A percentile compares a stretch with the other conserved stretches of the same genome.
These are phyloP conservation scores for Nissolia schottii DNA, from an alignment of 306 rosid species.

Conservation along the genomic window DNA sequence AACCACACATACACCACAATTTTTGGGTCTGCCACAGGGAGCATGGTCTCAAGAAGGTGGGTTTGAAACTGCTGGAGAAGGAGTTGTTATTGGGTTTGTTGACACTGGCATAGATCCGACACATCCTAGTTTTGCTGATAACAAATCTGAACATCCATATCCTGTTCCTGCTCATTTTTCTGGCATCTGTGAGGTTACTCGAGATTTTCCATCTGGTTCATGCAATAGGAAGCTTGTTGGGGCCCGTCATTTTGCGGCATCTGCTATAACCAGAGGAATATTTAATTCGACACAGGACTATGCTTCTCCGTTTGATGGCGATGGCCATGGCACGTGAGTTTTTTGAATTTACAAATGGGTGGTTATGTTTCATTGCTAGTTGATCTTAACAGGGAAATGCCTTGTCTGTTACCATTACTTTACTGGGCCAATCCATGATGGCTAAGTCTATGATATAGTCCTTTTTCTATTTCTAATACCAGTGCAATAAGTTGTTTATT, in stretches of 20 bases:
- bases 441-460: neutral
- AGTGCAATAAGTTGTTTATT: neutral
- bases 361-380: neutral
- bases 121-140: slow-evolving; percentile 79
- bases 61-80: slow-evolving; percentile 83
- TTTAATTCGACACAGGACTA: slow-evolving; percentile 81
- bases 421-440: slow-evolving; percentile 1
- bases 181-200: slow-evolving; percentile 93
- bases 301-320: slow-evolving; percentile 96
- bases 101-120: slow-evolving; percentile 97
- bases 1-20: slow-evolving; percentile 89
- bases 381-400: neutral
- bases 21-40: slow-evolving; percentile 89
- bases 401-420: neutral
- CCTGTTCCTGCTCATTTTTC: slow-evolving; percentile 85
- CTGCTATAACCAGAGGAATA: slow-evolving; percentile 96
- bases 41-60: slow-evolving; percentile 93
- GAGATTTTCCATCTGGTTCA: slow-evolving; percentile 94
- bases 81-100: slow-evolving; percentile 78
- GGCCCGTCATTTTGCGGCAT: slow-evolving; percentile 95
- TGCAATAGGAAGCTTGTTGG: slow-evolving; percentile 98
- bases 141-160: slow-evolving; percentile 38
- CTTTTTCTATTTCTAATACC: neutral
- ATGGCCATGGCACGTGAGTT: slow-evolving; percentile 99
- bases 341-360: slow-evolving; percentile 9